phyloP scores from a whole-genome alignment of 116 monocot species.

The Thalassia testudinum region DNA sequence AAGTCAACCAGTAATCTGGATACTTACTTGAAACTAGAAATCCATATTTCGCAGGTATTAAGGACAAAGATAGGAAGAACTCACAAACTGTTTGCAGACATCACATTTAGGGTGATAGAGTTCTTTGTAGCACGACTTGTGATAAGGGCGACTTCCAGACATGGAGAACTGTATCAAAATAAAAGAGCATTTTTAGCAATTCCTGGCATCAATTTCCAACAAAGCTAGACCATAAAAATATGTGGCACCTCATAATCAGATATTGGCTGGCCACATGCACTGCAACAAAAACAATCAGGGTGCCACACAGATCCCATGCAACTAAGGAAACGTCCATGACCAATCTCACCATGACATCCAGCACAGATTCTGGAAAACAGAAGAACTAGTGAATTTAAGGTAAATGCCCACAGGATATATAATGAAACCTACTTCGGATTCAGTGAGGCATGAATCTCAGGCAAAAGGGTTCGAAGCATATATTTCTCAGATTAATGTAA shows the following conservation, averaged over 20 bases:
- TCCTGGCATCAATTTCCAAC: background rate
- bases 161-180: conserved; percentile 55
- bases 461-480: too few relatives aligned
- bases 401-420: too few relatives aligned
- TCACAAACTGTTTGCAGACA: conserved; percentile 89
- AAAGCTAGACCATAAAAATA: background rate
- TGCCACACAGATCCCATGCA: conserved; percentile 82
- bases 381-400: too few relatives aligned
- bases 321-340: conserved; percentile 62
- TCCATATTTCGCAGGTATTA: too few relatives aligned
- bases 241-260: conserved; percentile 52
- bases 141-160: conserved; percentile 57
- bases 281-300: conserved; percentile 70
- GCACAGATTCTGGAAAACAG: conserved; percentile 46
- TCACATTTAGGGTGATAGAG: conserved; percentile 82
- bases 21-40: too few relatives aligned
- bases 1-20: background rate
- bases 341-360: conserved; percentile 59
- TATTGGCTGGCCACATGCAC: conserved; percentile 65
- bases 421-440: too few relatives aligned
- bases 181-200: conserved; percentile 1
- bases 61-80: too few relatives aligned
- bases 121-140: conserved; percentile 74
- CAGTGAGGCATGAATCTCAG: too few relatives aligned
- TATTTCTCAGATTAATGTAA: too few relatives aligned